Base-by-base conservation (phyloP, 1,139 yeast species). In the Kodamaea sp. region DNA sequence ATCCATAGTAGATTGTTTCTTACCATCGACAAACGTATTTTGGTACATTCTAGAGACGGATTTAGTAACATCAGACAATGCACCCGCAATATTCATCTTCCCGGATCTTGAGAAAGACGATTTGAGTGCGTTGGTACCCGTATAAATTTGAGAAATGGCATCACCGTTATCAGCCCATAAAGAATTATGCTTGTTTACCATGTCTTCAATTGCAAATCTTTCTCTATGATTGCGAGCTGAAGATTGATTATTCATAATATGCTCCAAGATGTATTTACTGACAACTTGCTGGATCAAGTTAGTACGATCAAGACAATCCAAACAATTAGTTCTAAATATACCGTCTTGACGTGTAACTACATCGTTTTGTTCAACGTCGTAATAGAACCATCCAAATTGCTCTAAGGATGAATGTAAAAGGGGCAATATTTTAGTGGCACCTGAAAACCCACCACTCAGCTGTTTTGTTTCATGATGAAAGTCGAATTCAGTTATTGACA, bases 161-260 rank as follows among this genome's bases (percentile, higher is more conserved):
- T 94, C 98, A 34, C 98, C 99, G 59, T 92, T 90, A 60, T 94
- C 97, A 0, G 98, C 99, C 98, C 98, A 94, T 20, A 92, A 64
- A 4, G 83, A 70, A 52, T 89, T 86, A 55, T 90, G 97, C 44
- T 76, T 80, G 30, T 63, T 58, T 57, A 81, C 72, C 32, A 86
- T 63, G 15, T 81, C 92, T 7, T 60, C 68, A 7, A 52, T 40
- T 7, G 52, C 51, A 26, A 52, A 43, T 31, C 62, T 43, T 27
- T 58, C 61, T 23, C 63, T 48, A 26, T 52, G 40, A 9, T 48
- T 41, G 29, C 62, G 45, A 8, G 55, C 55, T 6, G 39, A 38
- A 1, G 52, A 38, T 57, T 74, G 71, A 52, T 79, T 83, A 39
- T 71, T 74, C 33, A 88, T 57, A 48, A 88, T 84, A 40, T 78